Evolutionary conservation across 1,139 yeast species (phyloP), one percentile per base, ranked within the genome.

Genomic region (Yamadazyma sp.): DNA sequence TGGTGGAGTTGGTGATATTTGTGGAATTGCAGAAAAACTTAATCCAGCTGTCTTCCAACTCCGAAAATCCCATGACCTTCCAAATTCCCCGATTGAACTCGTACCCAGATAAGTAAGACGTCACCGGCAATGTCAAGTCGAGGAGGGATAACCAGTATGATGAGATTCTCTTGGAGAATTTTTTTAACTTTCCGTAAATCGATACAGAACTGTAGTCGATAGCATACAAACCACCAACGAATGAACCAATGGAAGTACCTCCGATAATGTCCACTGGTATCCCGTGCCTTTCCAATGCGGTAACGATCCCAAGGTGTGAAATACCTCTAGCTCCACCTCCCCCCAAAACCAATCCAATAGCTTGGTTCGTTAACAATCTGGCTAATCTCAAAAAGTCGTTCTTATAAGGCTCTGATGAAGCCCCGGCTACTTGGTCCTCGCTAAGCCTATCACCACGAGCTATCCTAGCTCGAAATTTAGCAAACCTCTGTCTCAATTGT

Each of bases 271-370:
- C 98, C 31, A 92, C 81, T 0, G 98, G 98, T 8, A 92, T 86
- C 0, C 97, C 97, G 42, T 81, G 81, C 48, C 86, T 94, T 57
- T 92, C 97, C n/a, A 92, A 65, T 0, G 97, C 96, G 38, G 82
- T 80, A n/a, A 92, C 79, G 3, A 92, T 84, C 6, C 98, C 98
- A 34, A 90, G 74, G 56, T 92, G 98, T 7, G 96, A 79, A 12
- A 92, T 75, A 1, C 98, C 98, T 51, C 98, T 73, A 0, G 98
- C 96, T 22, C 98, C 98, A 32, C 98, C 98, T 11, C 98, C 98
- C 3, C 98, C 98, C 7, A 92, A 70, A 2, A 92, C 97, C 14
- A 92, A 67, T 0, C 97, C 98, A 27, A 92, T 88, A 0, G 96
- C 96, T 57, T 89, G 89, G 12, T 96, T 95, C 0, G 97, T 86